Evolutionary conservation across 192 early-diverging fungal species (phyloP), one percentile per base, ranked within the genome.

Genomic region (Podila minutissima): DNA sequence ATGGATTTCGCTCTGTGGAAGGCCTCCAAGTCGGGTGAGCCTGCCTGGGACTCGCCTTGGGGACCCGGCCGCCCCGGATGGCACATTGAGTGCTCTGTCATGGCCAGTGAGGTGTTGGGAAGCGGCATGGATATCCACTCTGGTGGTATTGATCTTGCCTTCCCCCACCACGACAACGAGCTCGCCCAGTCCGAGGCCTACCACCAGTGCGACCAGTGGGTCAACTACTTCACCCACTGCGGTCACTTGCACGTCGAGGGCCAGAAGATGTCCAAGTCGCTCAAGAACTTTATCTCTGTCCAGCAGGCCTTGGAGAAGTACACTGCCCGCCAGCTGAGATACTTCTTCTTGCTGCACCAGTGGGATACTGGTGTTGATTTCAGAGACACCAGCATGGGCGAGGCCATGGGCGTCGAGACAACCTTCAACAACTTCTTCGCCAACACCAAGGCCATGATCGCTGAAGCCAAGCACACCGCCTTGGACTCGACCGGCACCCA

Each of bases 31-130:
- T 88, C 93, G 0, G 97, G 97, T 59, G 98, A 99, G 83, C 98
- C 98, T 13, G 82, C 86, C 26, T 99, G 97, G 97, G 77, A 91
- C 20, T 97, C 95, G 19, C 95, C 96, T 20, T 99, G 97, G 97
- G 93, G 92, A 22, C 72, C 85, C 59, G 98, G 98, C 19, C 94
- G 98, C 48, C 98, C 98, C 9, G 98, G 98, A 37, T 99, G 98
- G 98, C 98, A 99, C 74, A 99, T 99, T 87, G 98, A 99, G 88
- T 99, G 98, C 92, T 97, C 95, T 26, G 98, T 92, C 41, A 99
- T 99, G 98, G 97, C 97, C 51, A 93, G 93, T 73, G 96, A 94
- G 74, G 88, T 98, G 28, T 83, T 98, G 62, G 97, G 95, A 20
- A 84, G 90, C 38, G 88, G 91, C 31, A 90, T 99, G 75, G 98